Percentiles rank a stretch among this genome's conserved stretches.
Evolutionary conservation across 1,284 basidiomycete genomes (phyloP).

Genomic region (Mycosarcoma mackinlayi): DNA sequence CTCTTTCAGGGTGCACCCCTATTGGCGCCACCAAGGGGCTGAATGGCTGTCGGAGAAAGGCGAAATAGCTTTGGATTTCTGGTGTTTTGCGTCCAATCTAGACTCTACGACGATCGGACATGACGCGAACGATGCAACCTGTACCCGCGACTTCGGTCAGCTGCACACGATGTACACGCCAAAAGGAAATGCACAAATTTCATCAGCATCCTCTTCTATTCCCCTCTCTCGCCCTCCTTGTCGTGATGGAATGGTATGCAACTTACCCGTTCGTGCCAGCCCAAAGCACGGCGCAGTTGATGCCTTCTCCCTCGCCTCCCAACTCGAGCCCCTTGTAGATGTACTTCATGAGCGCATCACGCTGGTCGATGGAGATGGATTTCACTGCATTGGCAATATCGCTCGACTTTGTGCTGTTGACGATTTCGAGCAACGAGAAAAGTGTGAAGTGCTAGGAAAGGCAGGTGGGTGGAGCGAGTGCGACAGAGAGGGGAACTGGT

Average conservation of each 20-base stretch:
- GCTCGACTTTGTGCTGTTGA: conserved; percentile 91
- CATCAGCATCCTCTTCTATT: background rate
- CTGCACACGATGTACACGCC: conserved; percentile 72
- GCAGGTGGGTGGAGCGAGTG: background rate
- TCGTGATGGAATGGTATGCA: background rate
- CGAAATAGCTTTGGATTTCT: too few relatives aligned
- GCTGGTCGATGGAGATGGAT: conserved; percentile 79
- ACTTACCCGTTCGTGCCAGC: conserved; percentile 93
- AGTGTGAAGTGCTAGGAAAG: conserved; percentile 74
- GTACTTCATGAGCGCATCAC: conserved; percentile 97
- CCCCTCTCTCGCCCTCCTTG: background rate
- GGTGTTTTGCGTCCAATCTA: conserved; percentile 11
- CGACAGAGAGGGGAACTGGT: background rate
- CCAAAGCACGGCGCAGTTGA: conserved; percentile 79
- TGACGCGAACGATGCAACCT: conserved; percentile 94
- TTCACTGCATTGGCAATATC: conserved; percentile 85
- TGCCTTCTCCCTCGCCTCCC: conserved; percentile 58
- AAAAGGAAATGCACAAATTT: background rate
- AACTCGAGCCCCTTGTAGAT: conserved; percentile 92
- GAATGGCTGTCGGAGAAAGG: too few relatives aligned
- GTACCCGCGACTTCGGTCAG: conserved; percentile 93
- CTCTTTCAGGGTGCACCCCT: too few relatives aligned
- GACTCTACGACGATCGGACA: conserved; percentile 78
- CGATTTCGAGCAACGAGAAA: conserved; percentile 85
- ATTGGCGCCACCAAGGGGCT: too few relatives aligned